Percentiles rank a stretch among this genome's conserved stretches.
phyloP scores from a whole-genome alignment of 2,329 filamentous ascomycete species.

The Lecanicillium sp. region DNA sequence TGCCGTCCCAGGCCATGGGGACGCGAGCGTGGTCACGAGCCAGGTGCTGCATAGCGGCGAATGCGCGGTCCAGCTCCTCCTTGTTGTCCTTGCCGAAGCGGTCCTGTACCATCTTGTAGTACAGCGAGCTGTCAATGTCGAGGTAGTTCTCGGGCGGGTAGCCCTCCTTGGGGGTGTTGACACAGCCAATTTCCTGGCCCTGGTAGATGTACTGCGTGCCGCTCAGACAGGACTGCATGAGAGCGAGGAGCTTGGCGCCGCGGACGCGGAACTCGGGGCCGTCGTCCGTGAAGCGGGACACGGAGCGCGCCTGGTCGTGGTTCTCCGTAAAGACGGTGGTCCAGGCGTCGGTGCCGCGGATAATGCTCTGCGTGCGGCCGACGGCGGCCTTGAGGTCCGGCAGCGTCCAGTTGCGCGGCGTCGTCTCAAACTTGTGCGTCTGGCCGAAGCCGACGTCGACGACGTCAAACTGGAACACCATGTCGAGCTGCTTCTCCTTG shows the following conservation, averaged over 20 bases:
- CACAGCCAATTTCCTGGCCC: slow-evolving; percentile 60
- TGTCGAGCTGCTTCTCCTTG: slow-evolving; percentile 54
- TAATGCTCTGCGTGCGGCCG: slow-evolving; percentile 44
- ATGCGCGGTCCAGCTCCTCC: slow-evolving; percentile 30
- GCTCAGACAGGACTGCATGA: slow-evolving; percentile 44
- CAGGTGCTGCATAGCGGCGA: slow-evolving; percentile 27
- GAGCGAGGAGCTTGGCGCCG: slow-evolving; percentile 53
- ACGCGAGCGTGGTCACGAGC: slow-evolving; percentile 58
- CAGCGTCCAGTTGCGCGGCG: slow-evolving; percentile 38
- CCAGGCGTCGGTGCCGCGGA: slow-evolving; percentile 52
- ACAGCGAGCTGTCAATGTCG: slow-evolving; percentile 43
- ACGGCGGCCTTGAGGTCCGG: slow-evolving; percentile 43
- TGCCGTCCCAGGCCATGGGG: slow-evolving; percentile 57
- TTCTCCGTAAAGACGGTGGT: slow-evolving; percentile 60
- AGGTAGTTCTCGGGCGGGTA: slow-evolving; percentile 51
- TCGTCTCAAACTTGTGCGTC: slow-evolving; percentile 47
- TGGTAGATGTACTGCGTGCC: slow-evolving; percentile 63
- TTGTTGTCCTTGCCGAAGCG: slow-evolving; percentile 23
- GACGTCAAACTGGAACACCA: slow-evolving; percentile 64
- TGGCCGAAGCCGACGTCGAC: slow-evolving; percentile 54
- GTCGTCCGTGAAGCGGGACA: slow-evolving; percentile 49
- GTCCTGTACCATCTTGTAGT: slow-evolving; percentile 26
- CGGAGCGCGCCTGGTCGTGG: slow-evolving; percentile 56
- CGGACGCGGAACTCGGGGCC: slow-evolving; percentile 39
- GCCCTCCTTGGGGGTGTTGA: slow-evolving; percentile 53